These are phyloP conservation scores for Globisporangium okanoganense DNA, from an alignment of 352 stramenopile genomes.

Conservation along the genomic window DNA sequence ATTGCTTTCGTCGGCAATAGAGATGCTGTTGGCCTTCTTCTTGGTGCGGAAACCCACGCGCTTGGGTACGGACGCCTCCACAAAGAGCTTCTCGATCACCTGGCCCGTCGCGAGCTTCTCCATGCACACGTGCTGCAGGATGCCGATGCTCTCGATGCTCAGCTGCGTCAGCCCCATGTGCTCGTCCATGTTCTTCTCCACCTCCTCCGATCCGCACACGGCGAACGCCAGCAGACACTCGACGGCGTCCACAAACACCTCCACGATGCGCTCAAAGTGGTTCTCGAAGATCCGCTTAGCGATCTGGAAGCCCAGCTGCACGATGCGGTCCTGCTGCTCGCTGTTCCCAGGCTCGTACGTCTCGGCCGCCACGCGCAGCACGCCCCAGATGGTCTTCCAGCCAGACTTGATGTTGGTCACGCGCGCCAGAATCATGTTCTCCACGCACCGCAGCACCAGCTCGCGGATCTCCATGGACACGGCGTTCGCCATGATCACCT, in stretches of 20 bases:
- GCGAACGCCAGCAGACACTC: constrained; percentile 80
- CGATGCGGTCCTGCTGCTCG: constrained; percentile 69
- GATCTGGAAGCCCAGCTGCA: constrained; percentile 83
- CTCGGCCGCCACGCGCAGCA: constrained; percentile 86
- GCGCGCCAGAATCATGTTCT: constrained; percentile 90
- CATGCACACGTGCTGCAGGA: constrained; percentile 66
- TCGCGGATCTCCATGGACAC: constrained; percentile 84
- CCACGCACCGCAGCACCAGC: constrained; percentile 88
- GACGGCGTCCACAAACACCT: constrained; percentile 79
- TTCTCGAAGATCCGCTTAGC: constrained; percentile 80
- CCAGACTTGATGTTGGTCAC: constrained; percentile 88
- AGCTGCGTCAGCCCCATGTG: constrained; percentile 59
- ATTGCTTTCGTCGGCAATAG: background rate
- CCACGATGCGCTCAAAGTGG: constrained; percentile 69
- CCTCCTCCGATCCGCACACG: constrained; percentile 65
- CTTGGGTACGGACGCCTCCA: constrained; percentile 31
- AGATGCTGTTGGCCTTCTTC: constrained; percentile 28
- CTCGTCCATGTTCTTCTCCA: constrained; percentile 46
- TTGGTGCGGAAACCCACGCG: constrained; percentile 61
- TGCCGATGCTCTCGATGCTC: constrained; percentile 61
- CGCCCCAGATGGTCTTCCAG: constrained; percentile 94
- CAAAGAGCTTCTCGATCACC: constrained; percentile 64
- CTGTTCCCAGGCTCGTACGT: constrained; percentile 60
- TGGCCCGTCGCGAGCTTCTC: constrained; percentile 68
- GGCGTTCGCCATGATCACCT: constrained; percentile 90